phyloP scores from a whole-genome alignment of 495 filamentous ascomycete species.

The Cenococcum geophilum region DNA sequence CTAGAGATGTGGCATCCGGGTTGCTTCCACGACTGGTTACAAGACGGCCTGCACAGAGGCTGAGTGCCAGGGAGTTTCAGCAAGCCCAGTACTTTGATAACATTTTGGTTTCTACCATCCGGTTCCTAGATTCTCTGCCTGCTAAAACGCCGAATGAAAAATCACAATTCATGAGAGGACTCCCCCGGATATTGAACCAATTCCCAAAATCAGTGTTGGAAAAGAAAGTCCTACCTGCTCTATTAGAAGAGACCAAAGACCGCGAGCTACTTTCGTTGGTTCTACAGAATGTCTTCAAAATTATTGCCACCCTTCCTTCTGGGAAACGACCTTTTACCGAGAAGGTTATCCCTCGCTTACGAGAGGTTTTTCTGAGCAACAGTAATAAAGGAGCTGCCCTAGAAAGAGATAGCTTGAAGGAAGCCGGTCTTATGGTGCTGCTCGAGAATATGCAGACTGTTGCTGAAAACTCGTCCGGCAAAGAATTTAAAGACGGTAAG shows the following conservation, averaged over 20 bases:
- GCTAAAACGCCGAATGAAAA: conserved; percentile 91
- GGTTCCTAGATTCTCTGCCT: conserved; percentile 83
- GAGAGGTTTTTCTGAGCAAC: conserved; percentile 65
- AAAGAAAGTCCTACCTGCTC: conserved; percentile 80
- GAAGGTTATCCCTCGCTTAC: conserved; percentile 73
- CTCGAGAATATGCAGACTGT: conserved; percentile 74
- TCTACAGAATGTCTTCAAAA: conserved; percentile 84
- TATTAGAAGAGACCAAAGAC: conserved; percentile 91
- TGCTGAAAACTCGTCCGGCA: conserved; percentile 72
- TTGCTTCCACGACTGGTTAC: conserved; percentile 82
- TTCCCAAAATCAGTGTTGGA: conserved; percentile 91
- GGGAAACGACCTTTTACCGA: conserved; percentile 73
- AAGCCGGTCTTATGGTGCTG: conserved; percentile 84
- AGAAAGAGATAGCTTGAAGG: conserved; percentile 75
- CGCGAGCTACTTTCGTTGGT: conserved; percentile 75
- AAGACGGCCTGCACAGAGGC: conserved; percentile 72
- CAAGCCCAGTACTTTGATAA: conserved; percentile 94
- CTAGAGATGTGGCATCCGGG: conserved; percentile 64
- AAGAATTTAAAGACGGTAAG: conserved; percentile 89
- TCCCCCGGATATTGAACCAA: conserved; percentile 76
- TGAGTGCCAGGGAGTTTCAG: conserved; percentile 89
- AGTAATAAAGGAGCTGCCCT: conserved; percentile 39
- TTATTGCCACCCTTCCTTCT: conserved; percentile 67
- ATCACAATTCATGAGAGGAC: conserved; percentile 79
- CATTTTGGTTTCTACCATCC: conserved; percentile 88